Evolutionary conservation across 208 protist genomes (phyloP).

Genomic region (Acanthamoeba castellanii): DNA sequence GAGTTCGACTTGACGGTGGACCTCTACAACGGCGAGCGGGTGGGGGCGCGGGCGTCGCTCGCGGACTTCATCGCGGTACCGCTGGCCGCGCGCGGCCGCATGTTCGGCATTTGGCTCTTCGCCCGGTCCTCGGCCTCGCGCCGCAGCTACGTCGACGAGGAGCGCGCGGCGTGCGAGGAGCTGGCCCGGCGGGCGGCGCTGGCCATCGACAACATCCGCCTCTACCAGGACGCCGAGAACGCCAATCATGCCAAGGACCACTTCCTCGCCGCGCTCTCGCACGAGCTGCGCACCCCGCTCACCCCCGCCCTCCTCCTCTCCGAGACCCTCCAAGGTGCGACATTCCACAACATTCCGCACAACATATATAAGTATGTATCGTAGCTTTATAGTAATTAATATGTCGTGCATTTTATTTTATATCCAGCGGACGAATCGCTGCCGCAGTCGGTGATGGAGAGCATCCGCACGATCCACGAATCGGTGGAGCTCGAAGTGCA

Average conservation of each 20-base stretch:
- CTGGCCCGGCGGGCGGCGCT: not conserved
- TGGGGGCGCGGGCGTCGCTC: not conserved
- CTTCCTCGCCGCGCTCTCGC: slow-evolving; percentile 42
- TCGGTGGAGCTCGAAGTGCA: slow-evolving; percentile 37
- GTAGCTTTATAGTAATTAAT: too few relatives aligned
- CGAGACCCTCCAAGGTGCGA: not conserved
- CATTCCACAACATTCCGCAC: too few relatives aligned
- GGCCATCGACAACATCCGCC: slow-evolving; percentile 17
- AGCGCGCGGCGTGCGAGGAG: not conserved
- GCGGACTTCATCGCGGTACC: not conserved
- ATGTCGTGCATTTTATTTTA: too few relatives aligned
- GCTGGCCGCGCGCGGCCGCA: not conserved
- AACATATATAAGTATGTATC: too few relatives aligned
- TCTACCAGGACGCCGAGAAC: not conserved
- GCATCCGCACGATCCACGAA: not conserved
- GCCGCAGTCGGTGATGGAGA: not conserved
- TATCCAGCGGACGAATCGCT: too few relatives aligned
- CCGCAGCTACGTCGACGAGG: not conserved
- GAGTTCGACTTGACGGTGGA: not conserved
- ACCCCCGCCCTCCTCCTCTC: slow-evolving; percentile 24
- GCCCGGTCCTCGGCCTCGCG: too few relatives aligned
- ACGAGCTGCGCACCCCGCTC: slow-evolving; percentile 32
- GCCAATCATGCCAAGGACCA: slow-evolving; percentile 31
- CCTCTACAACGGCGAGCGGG: not conserved
- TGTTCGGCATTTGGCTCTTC: slow-evolving; percentile 31